Evolutionary conservation across 2,329 filamentous ascomycete species (phyloP).

Genomic region (Neurospora sp.): DNA sequence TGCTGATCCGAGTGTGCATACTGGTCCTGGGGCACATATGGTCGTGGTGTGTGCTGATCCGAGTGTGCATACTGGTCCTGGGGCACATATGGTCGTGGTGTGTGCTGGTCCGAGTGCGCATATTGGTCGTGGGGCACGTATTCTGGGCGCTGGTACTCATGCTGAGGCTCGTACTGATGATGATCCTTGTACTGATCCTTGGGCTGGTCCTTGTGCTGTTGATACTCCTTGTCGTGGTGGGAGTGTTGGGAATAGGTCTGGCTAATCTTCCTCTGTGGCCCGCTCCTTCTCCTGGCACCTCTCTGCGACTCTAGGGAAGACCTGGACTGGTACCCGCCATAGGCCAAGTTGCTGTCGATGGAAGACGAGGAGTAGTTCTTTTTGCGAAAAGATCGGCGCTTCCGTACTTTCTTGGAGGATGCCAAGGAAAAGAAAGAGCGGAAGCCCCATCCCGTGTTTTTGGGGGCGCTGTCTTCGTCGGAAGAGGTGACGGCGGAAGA

Average conservation of each 20-base stretch:
- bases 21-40: neutral
- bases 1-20: neutral
- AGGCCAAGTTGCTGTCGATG: conserved; percentile 45
- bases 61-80: neutral
- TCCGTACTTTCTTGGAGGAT: conserved; percentile 20
- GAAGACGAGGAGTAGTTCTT: conserved; percentile 45
- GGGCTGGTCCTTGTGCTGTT: conserved; percentile 1
- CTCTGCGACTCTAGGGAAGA: neutral
- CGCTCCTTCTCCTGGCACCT: conserved; percentile 7
- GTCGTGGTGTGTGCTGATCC: neutral
- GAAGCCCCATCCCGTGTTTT: conserved; percentile 20
- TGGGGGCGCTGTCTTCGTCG: conserved; percentile 26
- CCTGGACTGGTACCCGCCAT: conserved; percentile 37
- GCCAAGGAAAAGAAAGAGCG: conserved; percentile 21
- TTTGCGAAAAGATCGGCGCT: conserved; percentile 36
- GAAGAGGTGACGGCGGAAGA: conserved; percentile 25
- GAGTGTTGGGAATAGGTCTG: conserved; percentile 3
- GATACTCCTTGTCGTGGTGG: conserved; percentile 1
- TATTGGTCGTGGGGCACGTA: neutral
- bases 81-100: neutral
- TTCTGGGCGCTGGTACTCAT: neutral
- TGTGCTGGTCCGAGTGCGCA: neutral
- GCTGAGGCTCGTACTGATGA: conserved; percentile 3
- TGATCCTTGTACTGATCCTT: conserved; percentile 1
- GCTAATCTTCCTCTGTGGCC: conserved; percentile 9